These are phyloP conservation scores for Phoma herbarum DNA, from an alignment of 2,329 filamentous ascomycete species.

Conservation along the genomic window DNA sequence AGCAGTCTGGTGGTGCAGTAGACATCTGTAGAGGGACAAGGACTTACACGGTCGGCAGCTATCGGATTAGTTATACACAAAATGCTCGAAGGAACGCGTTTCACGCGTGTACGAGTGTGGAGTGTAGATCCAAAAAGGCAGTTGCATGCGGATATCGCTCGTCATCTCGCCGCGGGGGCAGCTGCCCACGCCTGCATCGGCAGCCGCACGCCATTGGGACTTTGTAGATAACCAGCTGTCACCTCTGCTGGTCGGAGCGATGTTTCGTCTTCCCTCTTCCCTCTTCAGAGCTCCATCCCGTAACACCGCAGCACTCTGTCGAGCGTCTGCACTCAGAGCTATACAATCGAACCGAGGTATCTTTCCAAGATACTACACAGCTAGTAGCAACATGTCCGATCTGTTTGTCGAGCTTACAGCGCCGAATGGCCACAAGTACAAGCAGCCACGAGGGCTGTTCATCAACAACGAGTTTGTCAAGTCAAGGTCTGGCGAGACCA, in stretches of 20 bases:
- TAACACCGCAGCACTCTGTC: conserved; percentile 7
- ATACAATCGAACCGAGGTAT: conserved; percentile 15
- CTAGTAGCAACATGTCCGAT: conserved; percentile 53
- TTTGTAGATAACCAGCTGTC: conserved; percentile 34
- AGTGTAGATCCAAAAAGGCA: conserved; percentile 34
- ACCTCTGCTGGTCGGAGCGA: conserved; percentile 29
- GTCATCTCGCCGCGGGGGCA: conserved; percentile 30
- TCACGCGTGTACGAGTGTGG: conserved; percentile 24
- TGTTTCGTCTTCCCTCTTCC: conserved; percentile 35
- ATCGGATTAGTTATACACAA: conserved; percentile 2
- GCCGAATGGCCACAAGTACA: conserved; percentile 77
- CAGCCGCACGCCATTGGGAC: conserved; percentile 20
- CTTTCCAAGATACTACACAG: conserved; percentile 31
- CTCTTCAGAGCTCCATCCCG: conserved; percentile 29
- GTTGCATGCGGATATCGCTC: conserved; percentile 34
- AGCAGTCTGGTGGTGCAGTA: neutral
- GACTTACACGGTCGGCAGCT: conserved; percentile 7
- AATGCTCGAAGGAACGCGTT: conserved; percentile 7
- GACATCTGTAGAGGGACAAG: conserved; percentile 1
- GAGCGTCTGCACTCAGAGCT: conserved; percentile 19
- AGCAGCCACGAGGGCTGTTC: conserved; percentile 79
- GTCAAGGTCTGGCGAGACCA: conserved; percentile 69
- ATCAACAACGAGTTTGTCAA: conserved; percentile 84
- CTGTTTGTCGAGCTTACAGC: conserved; percentile 71
- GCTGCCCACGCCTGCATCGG: conserved; percentile 16